Base-by-base conservation (phyloP, 2,329 filamentous ascomycete genomes). In the Elsinoe ampelina region DNA sequence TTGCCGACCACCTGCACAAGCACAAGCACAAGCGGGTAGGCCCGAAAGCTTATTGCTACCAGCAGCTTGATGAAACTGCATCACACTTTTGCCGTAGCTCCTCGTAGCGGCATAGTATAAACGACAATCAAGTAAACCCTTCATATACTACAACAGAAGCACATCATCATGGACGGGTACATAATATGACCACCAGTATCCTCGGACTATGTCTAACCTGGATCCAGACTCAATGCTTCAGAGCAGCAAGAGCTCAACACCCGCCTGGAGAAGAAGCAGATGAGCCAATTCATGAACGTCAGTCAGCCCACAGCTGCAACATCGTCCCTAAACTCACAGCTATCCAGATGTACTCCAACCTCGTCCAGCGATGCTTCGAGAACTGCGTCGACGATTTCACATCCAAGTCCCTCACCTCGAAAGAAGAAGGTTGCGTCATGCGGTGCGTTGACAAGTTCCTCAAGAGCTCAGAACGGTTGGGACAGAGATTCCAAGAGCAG, bases 261-360 rank as follows among this genome's bases (percentile, higher is more conserved):
- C 76, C 89, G 93, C 74, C 91, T 98, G 83, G 90, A 97, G 79
- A 87, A 88, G 77, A 95, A 93, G 76, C 93, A 98, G 77, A 89
- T 98, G 80, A 95, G 95, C 78, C 92, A 97, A 72, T 97, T 98
- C 71, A 95, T 97, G 86, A 87, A 83, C 67, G 93, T 97, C 80
- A 66, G 89, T 79, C 57, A 36, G 52, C 32, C 59, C 48, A 58
- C 48, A 58, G 34, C 35, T 17, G 19, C 45, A n/a, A n/a, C 39
- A 34, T 43, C 34, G 20, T 42, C 51, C 17, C 39, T 19, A n/a
- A n/a, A 19, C 32, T 51, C 38, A 8, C 32, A 39, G 30, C 32
- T 52, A 13, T 48, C 11, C 63, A 85, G 82, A 84, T 84, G 77
- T 86, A 85, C 73, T 84, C 81, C 67, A 84, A 82, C 75, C 80